Base-by-base conservation (phyloP, 2,329 filamentous ascomycete genomes). In the Purpureocillium lavendulum region DNA sequence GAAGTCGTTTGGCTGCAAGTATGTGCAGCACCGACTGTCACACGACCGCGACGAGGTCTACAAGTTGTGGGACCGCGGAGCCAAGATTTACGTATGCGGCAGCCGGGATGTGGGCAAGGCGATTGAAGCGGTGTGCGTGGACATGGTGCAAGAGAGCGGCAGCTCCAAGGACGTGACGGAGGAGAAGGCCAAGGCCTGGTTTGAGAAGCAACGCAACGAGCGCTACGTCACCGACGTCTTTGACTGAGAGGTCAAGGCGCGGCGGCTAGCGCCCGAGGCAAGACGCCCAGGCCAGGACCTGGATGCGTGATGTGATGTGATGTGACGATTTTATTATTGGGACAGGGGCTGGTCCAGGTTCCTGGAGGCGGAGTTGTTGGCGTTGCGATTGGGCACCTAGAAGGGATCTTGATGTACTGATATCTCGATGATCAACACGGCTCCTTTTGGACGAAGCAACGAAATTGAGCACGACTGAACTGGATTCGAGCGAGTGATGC, bases 21-120 rank as follows among this genome's bases (percentile, higher is more conserved):
- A 71, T 44, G 69, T 73, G 11, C 69, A 72, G 54, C 61, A 73
- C 34, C 51, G 64, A 6, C 41, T 73, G 38, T 54, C 49, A 9
- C 55, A 51, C 4, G 58, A 67, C 39, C 47, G 55, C 6, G 51
- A 59, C 2, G 59, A 65, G 30, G 45, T 69, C 3, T 44, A 51
- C 12, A 46, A 55, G 16, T 50, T 69, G 15, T 72, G 66, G 66
- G 42, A 56, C 5, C 45, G 53, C 8, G 69, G 64, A 4, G 69
- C 79, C 0, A 72, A 73, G 50, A 59, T 82, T 1, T 86, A 75
- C 49, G 71, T 84, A 2, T 87, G 82, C 53, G 82, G 82, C 4
- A 76, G 73, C 33, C 61, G 65, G 4, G 61, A 60, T 12, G 61
- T 78, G 1, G 71, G 69, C 14, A 64, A 67, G 38, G 71, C 60